Evolutionary conservation across 768 basidiomycete species (phyloP).

Genomic region (Gymnopilus dilepis): DNA sequence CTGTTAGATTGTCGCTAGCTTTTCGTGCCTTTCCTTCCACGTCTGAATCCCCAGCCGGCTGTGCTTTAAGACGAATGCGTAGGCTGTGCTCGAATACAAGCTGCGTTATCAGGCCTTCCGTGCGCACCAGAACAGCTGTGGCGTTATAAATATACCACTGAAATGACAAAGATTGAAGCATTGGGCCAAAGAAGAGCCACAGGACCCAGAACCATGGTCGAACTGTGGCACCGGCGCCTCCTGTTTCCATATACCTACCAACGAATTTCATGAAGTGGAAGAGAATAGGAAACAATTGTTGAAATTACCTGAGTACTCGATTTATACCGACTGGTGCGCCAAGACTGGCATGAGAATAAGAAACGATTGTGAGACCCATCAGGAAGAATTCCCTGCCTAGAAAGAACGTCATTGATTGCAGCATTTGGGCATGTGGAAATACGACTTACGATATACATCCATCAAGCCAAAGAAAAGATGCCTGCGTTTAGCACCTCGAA

Average conservation of each 20-base stretch:
- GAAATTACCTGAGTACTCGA: slow-evolving; percentile 10
- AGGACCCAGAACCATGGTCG: slow-evolving; percentile 74
- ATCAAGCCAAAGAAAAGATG: slow-evolving; percentile 53
- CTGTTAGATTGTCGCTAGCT: slow-evolving; percentile 53
- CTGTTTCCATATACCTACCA: slow-evolving; percentile 59
- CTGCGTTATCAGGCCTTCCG: slow-evolving; percentile 49
- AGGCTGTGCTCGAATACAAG: slow-evolving; percentile 51
- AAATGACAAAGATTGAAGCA: slow-evolving; percentile 45
- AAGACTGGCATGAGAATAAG: slow-evolving; percentile 9
- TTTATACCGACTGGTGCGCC: slow-evolving; percentile 16
- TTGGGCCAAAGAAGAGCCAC: slow-evolving; percentile 39
- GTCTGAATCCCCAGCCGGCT: not conserved
- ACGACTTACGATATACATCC: slow-evolving; percentile 34
- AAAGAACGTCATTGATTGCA: not conserved
- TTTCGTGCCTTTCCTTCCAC: not conserved
- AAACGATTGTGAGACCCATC: not conserved
- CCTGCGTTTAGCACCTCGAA: slow-evolving; percentile 40
- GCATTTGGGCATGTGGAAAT: not conserved
- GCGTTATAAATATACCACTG: slow-evolving; percentile 60
- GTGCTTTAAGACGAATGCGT: slow-evolving; percentile 53
- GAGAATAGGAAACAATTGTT: not conserved
- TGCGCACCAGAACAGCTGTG: slow-evolving; percentile 44
- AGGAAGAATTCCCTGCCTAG: slow-evolving; percentile 30
- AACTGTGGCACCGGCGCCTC: slow-evolving; percentile 49
- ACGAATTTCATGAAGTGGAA: not conserved